Evolutionary conservation across 169 alveolate species (phyloP).

Genomic region (Plasmodium knowlesi): DNA sequence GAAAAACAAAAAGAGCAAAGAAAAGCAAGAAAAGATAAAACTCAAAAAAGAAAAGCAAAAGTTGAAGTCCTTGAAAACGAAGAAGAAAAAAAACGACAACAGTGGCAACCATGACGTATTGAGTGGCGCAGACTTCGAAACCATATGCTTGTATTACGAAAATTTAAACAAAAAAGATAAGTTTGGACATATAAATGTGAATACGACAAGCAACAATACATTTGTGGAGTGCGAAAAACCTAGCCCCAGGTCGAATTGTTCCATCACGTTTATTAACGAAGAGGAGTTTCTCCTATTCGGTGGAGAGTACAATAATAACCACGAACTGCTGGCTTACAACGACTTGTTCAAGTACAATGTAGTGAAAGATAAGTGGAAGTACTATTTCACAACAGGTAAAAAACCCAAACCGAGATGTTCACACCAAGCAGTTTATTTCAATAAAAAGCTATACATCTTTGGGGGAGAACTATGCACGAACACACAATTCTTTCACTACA

Average conservation of each 20-base stretch:
- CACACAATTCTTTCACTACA: slow-evolving; percentile 90
- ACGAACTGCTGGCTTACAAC: slow-evolving; percentile 84
- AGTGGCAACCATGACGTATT: slow-evolving; percentile 24
- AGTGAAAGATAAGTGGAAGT: slow-evolving; percentile 88
- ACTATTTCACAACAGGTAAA: slow-evolving; percentile 76
- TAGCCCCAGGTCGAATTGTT: slow-evolving; percentile 83
- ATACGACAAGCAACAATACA: slow-evolving; percentile 44
- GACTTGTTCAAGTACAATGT: slow-evolving; percentile 89
- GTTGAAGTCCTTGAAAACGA: slow-evolving; percentile 61
- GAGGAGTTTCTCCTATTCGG: slow-evolving; percentile 89
- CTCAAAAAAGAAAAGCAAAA: slow-evolving; percentile 69
- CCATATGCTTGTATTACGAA: slow-evolving; percentile 70
- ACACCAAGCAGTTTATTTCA: slow-evolving; percentile 90
- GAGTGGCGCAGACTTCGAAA: slow-evolving; percentile 72
- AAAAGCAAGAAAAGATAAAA: slow-evolving; percentile 58
- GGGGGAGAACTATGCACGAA: slow-evolving; percentile 93
- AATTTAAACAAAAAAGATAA: slow-evolving; percentile 61
- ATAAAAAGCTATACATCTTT: slow-evolving; percentile 88
- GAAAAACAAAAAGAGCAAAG: slow-evolving; percentile 69
- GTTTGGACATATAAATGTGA: slow-evolving; percentile 69
- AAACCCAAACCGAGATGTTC: slow-evolving; percentile 93
- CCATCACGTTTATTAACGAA: slow-evolving; percentile 81
- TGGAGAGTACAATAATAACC: slow-evolving; percentile 92
- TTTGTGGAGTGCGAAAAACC: slow-evolving; percentile 79
- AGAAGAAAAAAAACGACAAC: slow-evolving; percentile 55